Evolutionary conservation across 108 stramenopile species (phyloP), one percentile per base, ranked within the genome.

Genomic region (Stephanodiscus minutulus): DNA sequence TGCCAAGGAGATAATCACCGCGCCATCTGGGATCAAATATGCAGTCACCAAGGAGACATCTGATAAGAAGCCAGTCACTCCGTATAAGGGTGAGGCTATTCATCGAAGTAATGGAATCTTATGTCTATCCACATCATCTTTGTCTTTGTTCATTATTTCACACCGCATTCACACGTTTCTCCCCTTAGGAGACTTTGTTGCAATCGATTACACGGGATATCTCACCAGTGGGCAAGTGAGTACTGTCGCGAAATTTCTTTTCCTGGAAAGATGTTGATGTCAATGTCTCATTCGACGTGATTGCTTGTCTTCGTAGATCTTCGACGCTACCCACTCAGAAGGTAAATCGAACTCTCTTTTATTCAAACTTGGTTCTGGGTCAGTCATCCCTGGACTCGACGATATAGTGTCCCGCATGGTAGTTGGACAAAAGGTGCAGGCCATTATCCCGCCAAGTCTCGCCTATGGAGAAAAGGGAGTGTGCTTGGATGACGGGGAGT

Each of bases 131-230:
- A 48, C 47, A 18, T 3, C 47, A 18, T 3, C 18, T 54, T n/a
- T 18, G 5, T 28, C 22, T 18, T 58, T 36, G 57, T 58, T 12
- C 18, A 58, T 33, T 36, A 12, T 41, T 29, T 52, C 50, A 24
- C 55, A 31, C 12, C 29, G 6, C 54, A 25, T 24, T 10, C 28
- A 13, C 27, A 11, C 13, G 13, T 21, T 35, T 35, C 17, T 60
- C 33, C 59, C 21, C 15, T 1, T 41, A 60, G 89, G 89, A 20
- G 93, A 94, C 54, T 89, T 94, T 50, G 85, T 90, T 21, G 93
- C 85, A 25, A 85, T 94, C 65, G 90, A 91, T 54, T 94, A 91
- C 87, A 94, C 93, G 39, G 93, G 93, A 25, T 94, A 94, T 54
- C 72, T 94, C 5, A 56, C 86, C 2, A 86, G 87, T 61, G 93